Conservation (phyloP, 768 basidiomycete species). For the Boletales sp. region DNA sequence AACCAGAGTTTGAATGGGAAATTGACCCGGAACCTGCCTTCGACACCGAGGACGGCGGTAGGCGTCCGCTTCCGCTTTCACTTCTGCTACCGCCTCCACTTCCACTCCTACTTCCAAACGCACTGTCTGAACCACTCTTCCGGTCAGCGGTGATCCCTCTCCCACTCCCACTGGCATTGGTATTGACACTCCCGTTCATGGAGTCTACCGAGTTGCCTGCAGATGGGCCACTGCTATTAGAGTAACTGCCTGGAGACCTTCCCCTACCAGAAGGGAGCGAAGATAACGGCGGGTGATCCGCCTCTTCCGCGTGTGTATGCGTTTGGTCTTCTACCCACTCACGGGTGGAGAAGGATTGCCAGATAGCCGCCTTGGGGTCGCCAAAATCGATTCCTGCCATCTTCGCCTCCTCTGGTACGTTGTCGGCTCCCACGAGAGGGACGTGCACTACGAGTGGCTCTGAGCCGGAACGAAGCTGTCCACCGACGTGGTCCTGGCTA, state of each 20-base stretch:
- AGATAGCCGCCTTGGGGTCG: slow-evolving; percentile 18
- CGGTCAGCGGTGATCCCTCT: slow-evolving; percentile 2
- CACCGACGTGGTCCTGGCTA: background rate
- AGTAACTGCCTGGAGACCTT: slow-evolving; percentile 22
- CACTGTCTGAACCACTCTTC: slow-evolving; percentile 10
- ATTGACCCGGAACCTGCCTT: slow-evolving; percentile 18
- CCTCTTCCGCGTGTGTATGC: slow-evolving; percentile 5
- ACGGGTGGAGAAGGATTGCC: slow-evolving; percentile 33
- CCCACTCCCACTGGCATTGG: slow-evolving; percentile 11
- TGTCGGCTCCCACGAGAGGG: slow-evolving; percentile 16
- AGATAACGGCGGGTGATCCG: background rate
- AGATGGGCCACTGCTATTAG: slow-evolving; percentile 25
- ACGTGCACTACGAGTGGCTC: slow-evolving; percentile 30
- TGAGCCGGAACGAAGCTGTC: slow-evolving; percentile 13
- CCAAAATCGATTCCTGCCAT: slow-evolving; percentile 12
- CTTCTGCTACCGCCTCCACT: slow-evolving; percentile 5
- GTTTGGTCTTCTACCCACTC: slow-evolving; percentile 47
- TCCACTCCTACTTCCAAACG: slow-evolving; percentile 5
- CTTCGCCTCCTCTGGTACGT: slow-evolving; percentile 17
- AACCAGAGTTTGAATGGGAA: slow-evolving; percentile 23
- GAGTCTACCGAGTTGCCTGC: slow-evolving; percentile 21
- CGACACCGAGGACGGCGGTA: slow-evolving; percentile 15
- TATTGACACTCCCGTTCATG: slow-evolving; percentile 9
- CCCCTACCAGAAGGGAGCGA: slow-evolving; percentile 6
- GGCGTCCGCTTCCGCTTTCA: slow-evolving; percentile 6